These are phyloP conservation scores for Monosporozyma servazzii DNA, from an alignment of 805 yeast species.

Conservation along the genomic window DNA sequence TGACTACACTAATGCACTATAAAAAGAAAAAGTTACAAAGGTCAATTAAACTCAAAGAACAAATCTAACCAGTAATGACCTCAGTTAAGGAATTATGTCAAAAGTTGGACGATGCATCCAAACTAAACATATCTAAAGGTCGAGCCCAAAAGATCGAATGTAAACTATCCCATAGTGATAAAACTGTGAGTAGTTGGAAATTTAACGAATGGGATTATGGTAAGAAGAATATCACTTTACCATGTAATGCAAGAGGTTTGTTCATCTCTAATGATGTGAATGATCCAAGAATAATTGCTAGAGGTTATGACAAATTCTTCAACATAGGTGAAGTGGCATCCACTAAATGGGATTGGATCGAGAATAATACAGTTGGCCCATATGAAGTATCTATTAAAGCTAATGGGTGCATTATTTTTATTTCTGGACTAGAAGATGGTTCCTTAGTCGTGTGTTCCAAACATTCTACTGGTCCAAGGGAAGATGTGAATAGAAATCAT, in stretches of 20 bases:
- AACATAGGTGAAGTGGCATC: slow-evolving; percentile 55
- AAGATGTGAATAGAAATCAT: slow-evolving; percentile 53
- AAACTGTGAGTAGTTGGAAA: slow-evolving; percentile 52
- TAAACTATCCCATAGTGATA: slow-evolving; percentile 19
- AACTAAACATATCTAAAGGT: slow-evolving; percentile 22
- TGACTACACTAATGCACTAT: neutral
- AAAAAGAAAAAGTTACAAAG: neutral
- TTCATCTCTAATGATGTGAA: slow-evolving; percentile 41
- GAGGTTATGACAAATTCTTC: slow-evolving; percentile 95
- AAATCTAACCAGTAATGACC: neutral
- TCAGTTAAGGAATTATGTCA: neutral
- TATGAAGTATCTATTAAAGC: slow-evolving; percentile 76
- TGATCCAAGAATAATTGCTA: slow-evolving; percentile 43
- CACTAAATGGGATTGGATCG: slow-evolving; percentile 44
- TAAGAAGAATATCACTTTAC: slow-evolving; percentile 43
- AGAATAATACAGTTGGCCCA: slow-evolving; percentile 56
- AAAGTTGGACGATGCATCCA: slow-evolving; percentile 17
- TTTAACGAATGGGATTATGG: slow-evolving; percentile 87
- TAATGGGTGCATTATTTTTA: slow-evolving; percentile 85
- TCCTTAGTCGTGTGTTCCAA: slow-evolving; percentile 81
- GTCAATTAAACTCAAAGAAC: neutral
- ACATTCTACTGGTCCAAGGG: slow-evolving; percentile 70
- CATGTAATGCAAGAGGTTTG: slow-evolving; percentile 75
- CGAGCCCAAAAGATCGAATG: slow-evolving; percentile 25
- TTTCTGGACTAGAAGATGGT: slow-evolving; percentile 70